These are phyloP conservation scores for Macrophomina tecta DNA, from an alignment of 2,329 filamentous ascomycete species.

Conservation along the genomic window DNA sequence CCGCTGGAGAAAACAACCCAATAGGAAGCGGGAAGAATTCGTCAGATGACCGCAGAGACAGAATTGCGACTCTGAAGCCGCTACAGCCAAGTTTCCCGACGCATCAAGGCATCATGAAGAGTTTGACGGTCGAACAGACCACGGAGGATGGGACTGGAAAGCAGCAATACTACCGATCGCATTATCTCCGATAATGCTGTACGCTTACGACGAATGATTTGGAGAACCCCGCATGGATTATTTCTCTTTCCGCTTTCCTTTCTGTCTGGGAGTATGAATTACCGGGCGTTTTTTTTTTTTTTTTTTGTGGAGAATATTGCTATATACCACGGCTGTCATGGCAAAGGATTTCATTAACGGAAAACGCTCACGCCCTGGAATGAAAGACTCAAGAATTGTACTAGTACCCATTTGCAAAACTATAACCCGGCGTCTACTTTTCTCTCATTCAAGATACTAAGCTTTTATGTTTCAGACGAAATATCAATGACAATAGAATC, in stretches of 20 bases:
- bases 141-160: background rate
- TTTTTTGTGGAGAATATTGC: background rate
- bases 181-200: slow-evolving; percentile 2
- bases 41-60: background rate
- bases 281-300: background rate
- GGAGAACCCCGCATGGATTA: background rate
- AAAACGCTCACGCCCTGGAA: background rate
- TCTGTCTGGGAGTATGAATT: background rate
- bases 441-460: slow-evolving; percentile 4
- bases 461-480: background rate
- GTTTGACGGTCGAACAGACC: slow-evolving; percentile 18
- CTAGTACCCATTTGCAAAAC: background rate
- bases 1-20: background rate
- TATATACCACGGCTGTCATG: slow-evolving; percentile 12
- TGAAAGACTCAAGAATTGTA: background rate
- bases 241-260: background rate
- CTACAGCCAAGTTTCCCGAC: background rate
- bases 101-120: slow-evolving; percentile 17
- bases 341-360: background rate
- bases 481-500: background rate
- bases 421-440: background rate
- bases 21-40: slow-evolving; percentile 3
- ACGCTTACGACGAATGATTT: background rate
- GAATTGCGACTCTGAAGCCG: background rate
- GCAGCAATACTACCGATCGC: slow-evolving; percentile 15